Evolutionary conservation across 2,329 filamentous ascomycete species (phyloP).

Genomic region (Hypoxylon rubiginosum): DNA sequence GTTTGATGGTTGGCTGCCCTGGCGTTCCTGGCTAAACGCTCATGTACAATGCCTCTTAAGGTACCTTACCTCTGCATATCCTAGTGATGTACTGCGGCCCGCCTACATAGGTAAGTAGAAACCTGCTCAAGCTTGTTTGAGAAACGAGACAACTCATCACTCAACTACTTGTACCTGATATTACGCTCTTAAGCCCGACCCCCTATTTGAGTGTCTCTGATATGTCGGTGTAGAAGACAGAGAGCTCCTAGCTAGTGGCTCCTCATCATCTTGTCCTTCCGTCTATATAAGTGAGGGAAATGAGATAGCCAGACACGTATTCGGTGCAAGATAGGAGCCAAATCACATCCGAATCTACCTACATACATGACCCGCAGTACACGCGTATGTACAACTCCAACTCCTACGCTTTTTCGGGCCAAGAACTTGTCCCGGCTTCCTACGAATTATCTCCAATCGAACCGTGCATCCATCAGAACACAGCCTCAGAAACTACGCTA

Average conservation of each 20-base stretch:
- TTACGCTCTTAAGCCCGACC: neutral
- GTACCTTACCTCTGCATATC: conserved; percentile 22
- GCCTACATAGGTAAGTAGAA: too few relatives aligned
- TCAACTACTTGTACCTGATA: neutral
- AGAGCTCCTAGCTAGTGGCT: too few relatives aligned
- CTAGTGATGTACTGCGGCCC: conserved; percentile 31
- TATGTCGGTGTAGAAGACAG: conserved; percentile 3
- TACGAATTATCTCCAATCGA: conserved; percentile 5
- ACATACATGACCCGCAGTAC: neutral
- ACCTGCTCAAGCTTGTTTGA: conserved; percentile 23
- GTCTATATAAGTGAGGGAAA: neutral
- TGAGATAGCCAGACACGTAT: neutral
- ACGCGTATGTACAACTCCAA: conserved; percentile 2
- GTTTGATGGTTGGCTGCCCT: conserved; percentile 15
- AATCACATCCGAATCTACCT: neutral
- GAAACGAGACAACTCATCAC: conserved; percentile 20
- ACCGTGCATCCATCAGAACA: conserved; percentile 9
- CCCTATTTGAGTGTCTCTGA: neutral
- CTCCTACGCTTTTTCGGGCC: conserved; percentile 5
- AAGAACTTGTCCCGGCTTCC: conserved; percentile 3
- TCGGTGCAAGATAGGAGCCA: neutral
- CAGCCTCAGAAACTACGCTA: conserved; percentile 10
- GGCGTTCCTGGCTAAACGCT: conserved; percentile 31
- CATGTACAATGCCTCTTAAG: neutral
- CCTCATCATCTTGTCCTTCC: neutral